These are phyloP conservation scores for Anthracocystis walkeri DNA, from an alignment of 1,284 basidiomycete species.

Conservation along the genomic window DNA sequence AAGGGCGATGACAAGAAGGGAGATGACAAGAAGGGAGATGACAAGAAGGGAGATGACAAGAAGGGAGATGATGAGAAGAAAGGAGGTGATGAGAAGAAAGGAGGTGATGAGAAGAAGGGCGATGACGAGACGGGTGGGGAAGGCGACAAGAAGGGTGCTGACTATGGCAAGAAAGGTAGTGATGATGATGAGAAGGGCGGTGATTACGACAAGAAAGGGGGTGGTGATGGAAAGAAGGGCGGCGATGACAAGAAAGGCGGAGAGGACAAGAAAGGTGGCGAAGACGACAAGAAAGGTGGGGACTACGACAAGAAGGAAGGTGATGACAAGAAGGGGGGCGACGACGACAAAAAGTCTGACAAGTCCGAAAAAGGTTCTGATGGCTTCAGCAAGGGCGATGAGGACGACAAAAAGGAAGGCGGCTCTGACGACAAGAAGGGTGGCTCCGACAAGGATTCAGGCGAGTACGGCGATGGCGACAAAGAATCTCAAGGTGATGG, in stretches of 20 bases:
- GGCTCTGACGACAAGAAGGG: background rate
- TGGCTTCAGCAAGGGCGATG: background rate
- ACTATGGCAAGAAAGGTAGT: background rate
- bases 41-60: background rate
- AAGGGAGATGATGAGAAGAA: background rate
- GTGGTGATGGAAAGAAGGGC: background rate
- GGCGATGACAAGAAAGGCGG: background rate
- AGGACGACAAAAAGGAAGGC: background rate
- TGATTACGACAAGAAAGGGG: background rate
- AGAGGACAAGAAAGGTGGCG: background rate
- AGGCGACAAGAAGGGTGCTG: background rate
- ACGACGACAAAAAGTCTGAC: background rate
- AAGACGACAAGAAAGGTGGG: slow-evolving; percentile 5
- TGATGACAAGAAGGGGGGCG: slow-evolving; percentile 1
- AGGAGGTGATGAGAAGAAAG: background rate
- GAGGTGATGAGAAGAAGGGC: background rate
- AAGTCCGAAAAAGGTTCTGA: too few relatives aligned
- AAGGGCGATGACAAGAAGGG: background rate
- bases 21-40: background rate
- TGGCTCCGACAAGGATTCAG: background rate
- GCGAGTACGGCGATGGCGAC: background rate
- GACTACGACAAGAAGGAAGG: background rate
- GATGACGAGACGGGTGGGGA: background rate
- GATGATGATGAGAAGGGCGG: background rate
- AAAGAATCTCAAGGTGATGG: background rate